Evolutionary conservation across 2,329 filamentous ascomycete species (phyloP).

Genomic region (Cercospora janseana): DNA sequence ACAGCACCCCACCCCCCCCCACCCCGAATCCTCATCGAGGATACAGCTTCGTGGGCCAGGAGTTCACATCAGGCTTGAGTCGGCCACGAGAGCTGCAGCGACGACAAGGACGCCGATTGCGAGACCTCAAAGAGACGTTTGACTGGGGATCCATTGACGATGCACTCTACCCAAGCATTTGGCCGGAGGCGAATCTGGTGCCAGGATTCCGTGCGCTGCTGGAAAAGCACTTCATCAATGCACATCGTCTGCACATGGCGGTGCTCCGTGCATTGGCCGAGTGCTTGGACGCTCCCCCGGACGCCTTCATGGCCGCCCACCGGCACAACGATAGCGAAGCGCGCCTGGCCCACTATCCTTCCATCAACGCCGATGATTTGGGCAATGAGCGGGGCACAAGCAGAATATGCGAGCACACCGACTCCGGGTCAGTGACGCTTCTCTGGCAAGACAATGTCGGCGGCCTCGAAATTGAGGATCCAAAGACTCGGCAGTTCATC

Average conservation of each 20-base stretch:
- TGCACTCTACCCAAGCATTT: conserved; percentile 15
- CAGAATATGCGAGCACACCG: conserved; percentile 19
- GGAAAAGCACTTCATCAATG: conserved; percentile 12
- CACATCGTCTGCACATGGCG: conserved; percentile 6
- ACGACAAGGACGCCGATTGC: conserved; percentile 13
- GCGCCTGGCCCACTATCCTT: conserved; percentile 17
- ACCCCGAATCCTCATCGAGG: conserved; percentile 19
- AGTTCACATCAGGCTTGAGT: conserved; percentile 17
- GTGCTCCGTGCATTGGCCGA: conserved; percentile 17
- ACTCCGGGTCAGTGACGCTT: conserved; percentile 18
- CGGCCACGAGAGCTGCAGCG: conserved; percentile 9
- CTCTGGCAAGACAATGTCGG: conserved; percentile 20
- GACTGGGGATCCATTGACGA: conserved; percentile 17
- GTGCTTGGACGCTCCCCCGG: conserved; percentile 1
- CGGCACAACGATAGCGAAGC: conserved; percentile 15
- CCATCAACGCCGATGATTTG: conserved; percentile 3
- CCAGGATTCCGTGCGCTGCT: conserved; percentile 12
- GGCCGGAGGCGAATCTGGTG: conserved; percentile 12
- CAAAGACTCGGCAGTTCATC: conserved; percentile 10
- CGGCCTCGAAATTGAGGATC: conserved; percentile 23
- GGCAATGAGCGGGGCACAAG: conserved; percentile 12
- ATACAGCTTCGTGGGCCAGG: conserved; percentile 19
- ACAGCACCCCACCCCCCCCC: conserved; percentile 15
- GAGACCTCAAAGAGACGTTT: conserved; percentile 18
- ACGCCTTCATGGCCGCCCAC: conserved; percentile 9